Evolutionary conservation across 441 rosid genomes (phyloP), one percentile per base, ranked within the genome.

Genomic region (Hura crepitans): DNA sequence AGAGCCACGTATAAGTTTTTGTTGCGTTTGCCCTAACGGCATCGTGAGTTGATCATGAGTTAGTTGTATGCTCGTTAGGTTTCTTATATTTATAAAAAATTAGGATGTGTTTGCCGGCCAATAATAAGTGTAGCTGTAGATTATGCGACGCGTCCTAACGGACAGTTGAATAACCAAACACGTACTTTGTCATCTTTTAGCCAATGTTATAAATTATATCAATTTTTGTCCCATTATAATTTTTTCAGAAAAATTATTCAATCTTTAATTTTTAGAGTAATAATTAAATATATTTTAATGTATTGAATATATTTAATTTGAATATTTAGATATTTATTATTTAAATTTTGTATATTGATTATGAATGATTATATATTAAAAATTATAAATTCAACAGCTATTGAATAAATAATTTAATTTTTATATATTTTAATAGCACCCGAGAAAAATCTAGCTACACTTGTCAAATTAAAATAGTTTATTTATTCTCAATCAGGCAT

Each of bases 81-180:
- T 17, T 42, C 35, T 53, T 23, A 1, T 42, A 13, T 1, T 56
- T 2, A 8, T 27, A 27, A 1, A 23, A 1, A 27, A 31, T 17
- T 20, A 4, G 69, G 71, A 27, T 30, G 46, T 0, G 42, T 56
- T 65, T n/a, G 82, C 82, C 80, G 77, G 74, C 74, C 75, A 45
- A 64, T 66, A 46, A 13, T 2, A 1, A 53, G 55, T 47, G 61
- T 37, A 75, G 77, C 74, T 69, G 71, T 72, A 50, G 66, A 49
- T 71, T 25, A 45, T 20, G 66, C 23, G 75, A 68, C 53, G 42
- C 72, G 69, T 60, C 33, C 68, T 75, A 14, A 62, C 65, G 45
- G 77, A 50, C 75, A 65, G 73, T 76, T 76, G 51, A 23, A 53
- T 62, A 27, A 33, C 25, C 67, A 47, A 54, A 66, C 73, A 35